Conservation (phyloP, 352 stramenopile species). For the Pythium brassicae region DNA sequence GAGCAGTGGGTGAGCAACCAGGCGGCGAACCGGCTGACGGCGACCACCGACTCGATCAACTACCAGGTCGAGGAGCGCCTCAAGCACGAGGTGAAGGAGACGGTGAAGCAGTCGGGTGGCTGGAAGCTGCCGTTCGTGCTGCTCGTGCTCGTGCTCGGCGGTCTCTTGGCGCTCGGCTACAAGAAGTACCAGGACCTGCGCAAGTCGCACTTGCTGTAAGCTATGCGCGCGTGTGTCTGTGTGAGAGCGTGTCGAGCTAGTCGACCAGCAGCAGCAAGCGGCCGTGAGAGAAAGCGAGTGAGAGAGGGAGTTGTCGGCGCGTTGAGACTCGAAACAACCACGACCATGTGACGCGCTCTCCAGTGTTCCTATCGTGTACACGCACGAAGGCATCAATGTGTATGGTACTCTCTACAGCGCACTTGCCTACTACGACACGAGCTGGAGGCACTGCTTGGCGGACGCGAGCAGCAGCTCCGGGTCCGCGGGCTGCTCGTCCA, state of each 20-base stretch:
- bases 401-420: neutral
- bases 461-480: neutral
- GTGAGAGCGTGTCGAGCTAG: no score
- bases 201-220: slow-evolving; percentile 85
- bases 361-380: no score
- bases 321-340: no score
- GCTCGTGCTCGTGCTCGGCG: slow-evolving; percentile 63
- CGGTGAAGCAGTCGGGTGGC: slow-evolving; percentile 60
- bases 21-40: slow-evolving; percentile 48
- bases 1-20: slow-evolving; percentile 64
- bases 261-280: no score
- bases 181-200: slow-evolving; percentile 87
- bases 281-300: no score
- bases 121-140: slow-evolving; percentile 85
- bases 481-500: slow-evolving; percentile 8
- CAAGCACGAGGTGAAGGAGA: slow-evolving; percentile 66
- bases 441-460: slow-evolving; percentile 3
- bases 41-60: slow-evolving; percentile 53
- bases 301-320: no score
- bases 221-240: neutral
- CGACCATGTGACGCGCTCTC: no score
- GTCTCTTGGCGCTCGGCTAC: slow-evolving; percentile 54
- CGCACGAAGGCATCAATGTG: neutral
- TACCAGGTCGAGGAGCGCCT: slow-evolving; percentile 68
- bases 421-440: slow-evolving; percentile 1